Percentiles rank a stretch among this genome's conserved stretches.
phyloP scores from a whole-genome alignment of 164 flowering plant genomes.

The Nymphaea thermarum region DNA sequence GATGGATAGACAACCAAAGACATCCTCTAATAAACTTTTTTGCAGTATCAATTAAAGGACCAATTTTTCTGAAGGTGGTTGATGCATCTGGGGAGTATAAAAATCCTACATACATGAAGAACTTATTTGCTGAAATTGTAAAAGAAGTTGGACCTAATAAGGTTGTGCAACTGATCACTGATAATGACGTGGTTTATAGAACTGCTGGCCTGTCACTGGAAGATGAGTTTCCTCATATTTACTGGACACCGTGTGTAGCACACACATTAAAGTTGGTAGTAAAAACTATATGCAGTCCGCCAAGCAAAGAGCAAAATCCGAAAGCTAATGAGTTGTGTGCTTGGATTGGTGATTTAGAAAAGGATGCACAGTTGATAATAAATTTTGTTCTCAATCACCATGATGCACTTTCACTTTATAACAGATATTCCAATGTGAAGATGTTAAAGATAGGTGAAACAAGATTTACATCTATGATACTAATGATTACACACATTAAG shows the following conservation, averaged over 20 bases:
- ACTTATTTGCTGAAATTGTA: background rate
- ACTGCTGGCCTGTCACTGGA: background rate
- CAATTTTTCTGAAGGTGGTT: background rate
- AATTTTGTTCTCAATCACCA: constrained; percentile 1
- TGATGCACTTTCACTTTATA: background rate
- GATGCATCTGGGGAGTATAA: background rate
- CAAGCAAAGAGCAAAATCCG: background rate
- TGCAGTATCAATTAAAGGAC: background rate
- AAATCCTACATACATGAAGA: background rate
- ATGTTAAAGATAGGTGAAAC: background rate
- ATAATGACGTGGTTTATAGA: background rate
- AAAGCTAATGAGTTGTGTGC: background rate
- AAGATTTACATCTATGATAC: background rate
- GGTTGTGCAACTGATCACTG: constrained; percentile 1
- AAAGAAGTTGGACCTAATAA: constrained; percentile 1
- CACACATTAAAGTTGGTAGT: background rate
- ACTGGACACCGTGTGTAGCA: constrained; percentile 1
- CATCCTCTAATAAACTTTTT: background rate
- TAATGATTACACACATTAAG: background rate
- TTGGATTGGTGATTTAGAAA: background rate
- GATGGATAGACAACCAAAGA: background rate
- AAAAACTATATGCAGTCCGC: background rate
- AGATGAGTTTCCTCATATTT: background rate
- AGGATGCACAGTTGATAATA: background rate
- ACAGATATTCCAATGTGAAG: background rate